Percentiles rank a stretch among this genome's conserved stretches.
phyloP scores from a whole-genome alignment of 495 filamentous ascomycete species.

The Penicillium nucicola region DNA sequence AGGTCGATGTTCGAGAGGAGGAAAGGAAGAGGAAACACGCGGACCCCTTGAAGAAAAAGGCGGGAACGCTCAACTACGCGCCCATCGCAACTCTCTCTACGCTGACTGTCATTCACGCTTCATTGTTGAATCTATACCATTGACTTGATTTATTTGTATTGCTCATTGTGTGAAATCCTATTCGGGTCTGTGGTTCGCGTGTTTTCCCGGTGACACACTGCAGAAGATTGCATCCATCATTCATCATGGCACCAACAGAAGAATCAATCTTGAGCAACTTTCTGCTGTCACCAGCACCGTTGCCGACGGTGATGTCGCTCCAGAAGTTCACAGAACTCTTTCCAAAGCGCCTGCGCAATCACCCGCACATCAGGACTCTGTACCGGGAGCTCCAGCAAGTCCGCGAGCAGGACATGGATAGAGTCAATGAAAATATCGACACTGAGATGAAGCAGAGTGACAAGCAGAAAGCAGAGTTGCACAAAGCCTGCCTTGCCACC shows the following conservation, averaged over 20 bases:
- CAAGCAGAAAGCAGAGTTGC: conserved; percentile 58
- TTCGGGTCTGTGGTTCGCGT: no score
- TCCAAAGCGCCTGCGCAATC: conserved; percentile 62
- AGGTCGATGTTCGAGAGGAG: conserved; percentile 6
- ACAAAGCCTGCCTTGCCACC: conserved; percentile 48
- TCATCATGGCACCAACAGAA: conserved; percentile 68
- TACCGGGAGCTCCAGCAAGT: conserved; percentile 76
- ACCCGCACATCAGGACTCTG: conserved; percentile 69
- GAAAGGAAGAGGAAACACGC: conserved; percentile 11
- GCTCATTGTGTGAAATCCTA: no score
- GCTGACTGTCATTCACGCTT: background rate
- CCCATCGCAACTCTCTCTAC: background rate
- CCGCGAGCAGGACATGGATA: conserved; percentile 64
- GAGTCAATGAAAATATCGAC: conserved; percentile 65
- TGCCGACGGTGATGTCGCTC: conserved; percentile 69
- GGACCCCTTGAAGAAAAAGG: conserved; percentile 12
- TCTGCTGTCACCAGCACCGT: conserved; percentile 68
- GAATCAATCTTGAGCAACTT: conserved; percentile 71
- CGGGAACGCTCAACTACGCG: conserved; percentile 6
- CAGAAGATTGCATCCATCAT: no score
- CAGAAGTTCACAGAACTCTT: conserved; percentile 75
- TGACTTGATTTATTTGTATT: no score
- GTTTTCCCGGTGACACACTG: no score
- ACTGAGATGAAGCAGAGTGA: conserved; percentile 62
- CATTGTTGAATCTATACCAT: background rate